Evolutionary conservation across 441 rosid species (phyloP).

Genomic region (Hura crepitans): DNA sequence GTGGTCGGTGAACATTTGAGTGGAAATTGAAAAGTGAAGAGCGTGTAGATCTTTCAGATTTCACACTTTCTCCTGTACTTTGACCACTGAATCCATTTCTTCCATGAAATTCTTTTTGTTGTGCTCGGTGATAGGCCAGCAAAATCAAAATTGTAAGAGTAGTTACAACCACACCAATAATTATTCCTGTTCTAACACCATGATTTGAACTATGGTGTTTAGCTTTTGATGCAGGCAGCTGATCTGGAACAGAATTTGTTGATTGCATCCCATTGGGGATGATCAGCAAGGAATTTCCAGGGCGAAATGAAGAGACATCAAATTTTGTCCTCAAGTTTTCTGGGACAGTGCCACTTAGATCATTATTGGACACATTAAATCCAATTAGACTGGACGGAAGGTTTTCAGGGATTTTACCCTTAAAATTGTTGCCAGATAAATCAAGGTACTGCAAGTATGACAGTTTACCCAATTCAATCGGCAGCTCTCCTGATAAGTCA

Average conservation of each 20-base stretch:
- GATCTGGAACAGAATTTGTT: constrained; percentile 25
- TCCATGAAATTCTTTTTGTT: constrained; percentile 58
- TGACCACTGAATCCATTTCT: constrained; percentile 48
- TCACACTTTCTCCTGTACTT: constrained; percentile 45
- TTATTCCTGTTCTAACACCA: constrained; percentile 57
- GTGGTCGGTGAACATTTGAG: constrained; percentile 47
- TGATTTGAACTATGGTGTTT: constrained; percentile 42
- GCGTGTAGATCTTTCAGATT: constrained; percentile 52
- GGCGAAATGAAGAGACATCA: constrained; percentile 52
- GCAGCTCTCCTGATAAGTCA: constrained; percentile 58
- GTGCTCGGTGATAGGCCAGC: constrained; percentile 67
- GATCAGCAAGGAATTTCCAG: constrained; percentile 54
- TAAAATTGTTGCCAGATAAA: constrained; percentile 69
- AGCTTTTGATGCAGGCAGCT: constrained; percentile 2
- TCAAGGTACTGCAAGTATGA: constrained; percentile 63
- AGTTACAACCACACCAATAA: constrained; percentile 68
- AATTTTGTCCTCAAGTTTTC: constrained; percentile 46
- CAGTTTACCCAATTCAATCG: constrained; percentile 70
- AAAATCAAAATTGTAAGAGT: constrained; percentile 62
- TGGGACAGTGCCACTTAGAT: constrained; percentile 69
- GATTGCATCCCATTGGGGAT: constrained; percentile 31
- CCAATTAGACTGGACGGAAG: constrained; percentile 52
- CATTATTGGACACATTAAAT: constrained; percentile 74
- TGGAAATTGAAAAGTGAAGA: constrained; percentile 67
- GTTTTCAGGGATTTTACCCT: constrained; percentile 60